phyloP scores from a whole-genome alignment of 139 green algal species.

The Spirogloea muscicola region DNA sequence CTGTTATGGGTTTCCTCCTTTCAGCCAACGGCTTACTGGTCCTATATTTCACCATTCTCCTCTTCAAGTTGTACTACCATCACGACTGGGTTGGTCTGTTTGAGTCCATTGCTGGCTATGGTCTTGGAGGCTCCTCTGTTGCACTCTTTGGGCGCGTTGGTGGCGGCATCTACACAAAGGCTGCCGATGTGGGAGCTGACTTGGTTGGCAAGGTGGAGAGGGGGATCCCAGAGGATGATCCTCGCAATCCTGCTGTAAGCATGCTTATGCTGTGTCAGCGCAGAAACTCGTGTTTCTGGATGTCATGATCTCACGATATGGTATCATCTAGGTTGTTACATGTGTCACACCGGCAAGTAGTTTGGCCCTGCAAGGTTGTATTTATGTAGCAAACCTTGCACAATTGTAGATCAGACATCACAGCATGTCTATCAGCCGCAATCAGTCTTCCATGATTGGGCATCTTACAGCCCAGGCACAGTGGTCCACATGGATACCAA shows the following conservation, averaged over 20 bases:
- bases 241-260: conserved; percentile 83
- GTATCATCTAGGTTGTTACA: too few species aligned
- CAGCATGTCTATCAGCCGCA: too few species aligned
- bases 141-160: conserved; percentile 69
- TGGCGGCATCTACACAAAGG: conserved; percentile 96
- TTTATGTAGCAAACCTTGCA: too few species aligned
- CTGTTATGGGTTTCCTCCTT: conserved; percentile 97
- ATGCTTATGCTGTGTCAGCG: too few species aligned
- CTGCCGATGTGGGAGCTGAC: conserved; percentile 94
- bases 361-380: too few species aligned
- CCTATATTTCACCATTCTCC: conserved; percentile 44
- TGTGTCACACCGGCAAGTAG: too few species aligned
- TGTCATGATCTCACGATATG: too few species aligned
- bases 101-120: conserved; percentile 95
- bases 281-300: too few species aligned
- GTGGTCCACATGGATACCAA: too few species aligned
- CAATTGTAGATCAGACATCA: too few species aligned
- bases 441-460: too few species aligned
- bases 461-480: too few species aligned
- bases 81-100: conserved; percentile 89
- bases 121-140: conserved; percentile 84
- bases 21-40: conserved; percentile 44
- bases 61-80: conserved; percentile 62
- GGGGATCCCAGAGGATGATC: conserved; percentile 85
- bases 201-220: conserved; percentile 87